Conservation (phyloP, 345 rosid species). For the Pugionium cornutum region DNA sequence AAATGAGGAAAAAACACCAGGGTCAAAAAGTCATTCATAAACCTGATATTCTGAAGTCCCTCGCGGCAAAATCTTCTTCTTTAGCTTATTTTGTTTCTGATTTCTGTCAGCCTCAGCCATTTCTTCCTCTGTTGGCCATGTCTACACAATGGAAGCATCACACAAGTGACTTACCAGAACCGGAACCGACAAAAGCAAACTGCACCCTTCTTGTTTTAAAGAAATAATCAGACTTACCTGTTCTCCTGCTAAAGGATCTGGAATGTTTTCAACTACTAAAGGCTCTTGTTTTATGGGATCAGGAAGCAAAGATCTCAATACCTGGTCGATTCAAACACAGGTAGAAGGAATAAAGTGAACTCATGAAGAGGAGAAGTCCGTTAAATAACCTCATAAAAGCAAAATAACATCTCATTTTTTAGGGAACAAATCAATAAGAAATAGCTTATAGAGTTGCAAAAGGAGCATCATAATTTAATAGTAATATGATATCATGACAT, state of each 20-base stretch:
- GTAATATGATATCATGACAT: background rate
- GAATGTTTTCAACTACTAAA: conserved; percentile 72
- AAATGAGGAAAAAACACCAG: background rate
- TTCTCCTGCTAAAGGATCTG: conserved; percentile 93
- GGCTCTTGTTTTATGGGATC: conserved; percentile 70
- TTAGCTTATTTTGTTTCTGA: conserved; percentile 54
- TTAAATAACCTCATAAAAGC: conserved; percentile 14
- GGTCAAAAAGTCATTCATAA: conserved; percentile 1
- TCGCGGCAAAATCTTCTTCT: conserved; percentile 66
- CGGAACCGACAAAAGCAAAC: conserved; percentile 15
- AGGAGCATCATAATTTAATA: background rate
- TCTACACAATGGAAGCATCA: conserved; percentile 51
- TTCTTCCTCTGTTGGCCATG: conserved; percentile 96
- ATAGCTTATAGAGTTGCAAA: background rate
- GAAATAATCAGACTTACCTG: conserved; percentile 53
- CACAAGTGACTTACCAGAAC: conserved; percentile 12
- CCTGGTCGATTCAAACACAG: conserved; percentile 47
- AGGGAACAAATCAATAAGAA: background rate
- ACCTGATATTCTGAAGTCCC: conserved; percentile 99
- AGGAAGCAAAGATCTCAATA: conserved; percentile 57
- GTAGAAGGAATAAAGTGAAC: background rate
- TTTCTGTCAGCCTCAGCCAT: conserved; percentile 57
- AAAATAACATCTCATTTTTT: background rate
- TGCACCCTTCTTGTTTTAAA: background rate
- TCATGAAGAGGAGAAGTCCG: background rate